phyloP scores from a whole-genome alignment of 208 protist species.

The Angomonas ambiguus region DNA sequence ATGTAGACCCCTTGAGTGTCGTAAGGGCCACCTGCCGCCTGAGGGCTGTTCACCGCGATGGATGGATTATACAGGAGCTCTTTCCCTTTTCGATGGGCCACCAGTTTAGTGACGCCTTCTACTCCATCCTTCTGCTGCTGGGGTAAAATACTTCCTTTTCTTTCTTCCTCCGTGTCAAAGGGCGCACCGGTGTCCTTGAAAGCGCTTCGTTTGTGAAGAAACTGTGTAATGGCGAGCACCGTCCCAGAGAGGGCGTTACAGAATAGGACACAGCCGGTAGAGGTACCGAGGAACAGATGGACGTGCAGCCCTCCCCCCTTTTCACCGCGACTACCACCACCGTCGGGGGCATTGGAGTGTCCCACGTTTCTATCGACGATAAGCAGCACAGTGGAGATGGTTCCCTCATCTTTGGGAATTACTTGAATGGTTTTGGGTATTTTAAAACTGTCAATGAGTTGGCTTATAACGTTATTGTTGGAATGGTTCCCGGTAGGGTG shows the following conservation, averaged over 20 bases:
- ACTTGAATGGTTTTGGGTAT: slow-evolving; percentile 50
- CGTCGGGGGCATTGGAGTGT: no score
- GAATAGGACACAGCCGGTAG: slow-evolving; percentile 67
- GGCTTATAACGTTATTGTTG: background rate
- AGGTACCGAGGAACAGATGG: slow-evolving; percentile 84
- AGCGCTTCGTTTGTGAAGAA: slow-evolving; percentile 34
- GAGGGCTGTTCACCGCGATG: slow-evolving; percentile 2
- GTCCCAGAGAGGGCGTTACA: slow-evolving; percentile 77
- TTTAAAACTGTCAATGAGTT: slow-evolving; percentile 37
- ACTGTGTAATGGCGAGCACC: slow-evolving; percentile 68
- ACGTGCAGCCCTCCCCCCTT: slow-evolving; percentile 27
- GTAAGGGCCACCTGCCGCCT: background rate
- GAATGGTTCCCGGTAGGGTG: no score
- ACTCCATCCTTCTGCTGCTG: slow-evolving; percentile 13
- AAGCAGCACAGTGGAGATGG: slow-evolving; percentile 56
- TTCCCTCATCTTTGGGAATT: slow-evolving; percentile 55
- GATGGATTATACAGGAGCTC: slow-evolving; percentile 29
- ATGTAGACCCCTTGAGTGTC: slow-evolving; percentile 43
- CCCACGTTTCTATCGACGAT: slow-evolving; percentile 30
- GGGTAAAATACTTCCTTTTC: background rate
- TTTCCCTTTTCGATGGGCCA: slow-evolving; percentile 19
- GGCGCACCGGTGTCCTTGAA: background rate
- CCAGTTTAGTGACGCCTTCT: slow-evolving; percentile 56
- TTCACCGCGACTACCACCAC: background rate
- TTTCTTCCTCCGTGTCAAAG: background rate